Base-by-base conservation (phyloP, 1,284 basidiomycete genomes). In the Ganoderma boninense region DNA sequence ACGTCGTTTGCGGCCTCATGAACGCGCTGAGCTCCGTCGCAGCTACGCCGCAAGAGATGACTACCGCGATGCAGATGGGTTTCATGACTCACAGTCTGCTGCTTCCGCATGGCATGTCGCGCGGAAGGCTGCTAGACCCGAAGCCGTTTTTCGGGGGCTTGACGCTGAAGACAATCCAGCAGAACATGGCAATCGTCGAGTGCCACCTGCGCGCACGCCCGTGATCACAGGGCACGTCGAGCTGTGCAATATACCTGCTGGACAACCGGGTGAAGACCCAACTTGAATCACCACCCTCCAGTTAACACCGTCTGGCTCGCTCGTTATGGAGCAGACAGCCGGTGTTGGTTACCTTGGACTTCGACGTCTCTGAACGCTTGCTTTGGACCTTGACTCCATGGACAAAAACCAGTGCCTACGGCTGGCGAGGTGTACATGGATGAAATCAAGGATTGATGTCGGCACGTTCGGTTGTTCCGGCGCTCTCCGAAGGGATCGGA, bases 91-190 rank as follows among this genome's bases (percentile, higher is more conserved):
- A 35, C 8, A 23, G 35, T 38, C n/a, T n/a, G n/a, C 14, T 38
- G 38, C 64, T 57, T 14, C 32, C 29, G 16, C 59, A 43, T 32
- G 40, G 63, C 10, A 18, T 18, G 14, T 40, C 43, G 8, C 60
- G 60, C 3, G 40, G 20, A 42, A 42, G 40, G 23, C n/a, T 43
- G n/a, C 13, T 62, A 8, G 60, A 62, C 29, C 1, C 26, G 40
- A 42, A 42, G 23, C 60, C 60, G 38, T 62, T 20, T 26, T 78
- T 76, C 56, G 69, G 61, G 8, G 75, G 72, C 59, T 68, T 77
- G 18, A 62, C 62, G 26, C 26, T 72, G 52, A 56, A 66, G 49
- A 18, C 67, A 5, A n/a, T 74, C 35, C 60, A 68, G 32, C 57
- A 64, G 29, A 70, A 65, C 52, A 56, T 67, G 26, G 71, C 69